Conservation (phyloP, 768 basidiomycete genomes). For the Termitomyces sp. region DNA sequence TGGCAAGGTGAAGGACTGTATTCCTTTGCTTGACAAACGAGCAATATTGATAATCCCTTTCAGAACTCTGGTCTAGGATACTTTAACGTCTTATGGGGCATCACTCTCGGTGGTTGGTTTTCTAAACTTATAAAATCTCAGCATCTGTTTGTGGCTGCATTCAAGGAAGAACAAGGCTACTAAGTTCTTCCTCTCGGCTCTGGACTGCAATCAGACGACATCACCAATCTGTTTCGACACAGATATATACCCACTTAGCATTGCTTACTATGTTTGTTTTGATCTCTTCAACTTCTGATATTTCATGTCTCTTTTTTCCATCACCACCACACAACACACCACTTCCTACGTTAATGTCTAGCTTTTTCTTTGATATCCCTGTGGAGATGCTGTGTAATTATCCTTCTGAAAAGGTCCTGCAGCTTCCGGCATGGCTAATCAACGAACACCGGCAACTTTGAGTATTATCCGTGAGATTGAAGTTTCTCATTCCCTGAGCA, state of each 20-base stretch:
- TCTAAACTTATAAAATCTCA: constrained; percentile 35
- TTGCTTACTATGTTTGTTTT: neutral
- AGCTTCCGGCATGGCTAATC: too few species aligned
- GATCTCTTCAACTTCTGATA: neutral
- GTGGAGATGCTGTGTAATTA: too few species aligned
- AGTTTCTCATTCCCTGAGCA: too few species aligned
- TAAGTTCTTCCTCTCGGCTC: neutral
- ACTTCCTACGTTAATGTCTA: neutral
- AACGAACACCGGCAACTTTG: too few species aligned
- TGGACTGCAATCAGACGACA: neutral
- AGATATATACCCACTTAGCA: neutral
- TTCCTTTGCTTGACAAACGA: neutral
- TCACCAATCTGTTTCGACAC: neutral
- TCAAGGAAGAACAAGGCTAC: constrained; percentile 14
- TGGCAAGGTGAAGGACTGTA: constrained; percentile 41
- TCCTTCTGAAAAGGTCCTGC: too few species aligned
- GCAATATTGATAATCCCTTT: constrained; percentile 1
- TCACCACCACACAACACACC: too few species aligned
- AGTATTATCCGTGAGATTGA: too few species aligned
- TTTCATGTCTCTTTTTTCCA: neutral
- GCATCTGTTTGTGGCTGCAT: constrained; percentile 16
- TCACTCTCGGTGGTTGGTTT: constrained; percentile 40
- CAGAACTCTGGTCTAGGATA: constrained; percentile 39
- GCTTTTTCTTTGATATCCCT: too few species aligned
- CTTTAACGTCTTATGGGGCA: constrained; percentile 39